A percentile compares a stretch with the other conserved stretches of the same genome.
These are phyloP conservation scores for Anethum foeniculum DNA, from an alignment of 140 eudicot genomes.

Conservation along the genomic window DNA sequence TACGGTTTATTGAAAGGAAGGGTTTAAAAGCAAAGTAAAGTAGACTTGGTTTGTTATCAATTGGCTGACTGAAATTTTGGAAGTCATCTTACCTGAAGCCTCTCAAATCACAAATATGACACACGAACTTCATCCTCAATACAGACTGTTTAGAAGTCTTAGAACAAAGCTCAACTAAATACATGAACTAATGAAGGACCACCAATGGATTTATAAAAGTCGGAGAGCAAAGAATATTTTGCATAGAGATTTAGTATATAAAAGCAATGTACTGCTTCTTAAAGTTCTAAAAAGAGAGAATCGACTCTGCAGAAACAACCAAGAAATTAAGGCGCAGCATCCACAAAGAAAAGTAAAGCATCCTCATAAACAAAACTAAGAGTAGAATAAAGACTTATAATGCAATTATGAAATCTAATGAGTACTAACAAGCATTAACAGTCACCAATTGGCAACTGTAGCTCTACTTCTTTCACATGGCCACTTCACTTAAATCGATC, in stretches of 20 bases:
- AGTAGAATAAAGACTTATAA: constrained; percentile 18
- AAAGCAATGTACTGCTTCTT: constrained; percentile 20
- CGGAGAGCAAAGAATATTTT: constrained; percentile 17
- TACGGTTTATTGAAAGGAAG: background rate
- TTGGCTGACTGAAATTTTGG: background rate
- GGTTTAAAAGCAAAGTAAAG: background rate
- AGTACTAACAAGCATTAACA: background rate
- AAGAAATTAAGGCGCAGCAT: constrained; percentile 11
- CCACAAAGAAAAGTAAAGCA: background rate
- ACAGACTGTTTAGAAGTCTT: constrained; percentile 32
- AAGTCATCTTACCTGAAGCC: constrained; percentile 3
- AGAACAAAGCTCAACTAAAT: constrained; percentile 11
- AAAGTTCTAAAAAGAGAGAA: constrained; percentile 31
- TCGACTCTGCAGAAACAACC: constrained; percentile 20
- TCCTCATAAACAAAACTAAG: constrained; percentile 45
- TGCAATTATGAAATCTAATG: constrained; percentile 10
- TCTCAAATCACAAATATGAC: constrained; percentile 6
- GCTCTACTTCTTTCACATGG: background rate
- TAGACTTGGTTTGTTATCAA: background rate
- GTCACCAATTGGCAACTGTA: background rate
- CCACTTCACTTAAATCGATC: background rate
- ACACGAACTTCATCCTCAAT: constrained; percentile 6
- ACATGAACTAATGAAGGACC: constrained; percentile 14
- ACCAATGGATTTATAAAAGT: constrained; percentile 23
- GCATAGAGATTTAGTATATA: constrained; percentile 23